These are phyloP conservation scores for Euphorbia schlechtendalii DNA, from an alignment of 441 rosid species.

Conservation along the genomic window DNA sequence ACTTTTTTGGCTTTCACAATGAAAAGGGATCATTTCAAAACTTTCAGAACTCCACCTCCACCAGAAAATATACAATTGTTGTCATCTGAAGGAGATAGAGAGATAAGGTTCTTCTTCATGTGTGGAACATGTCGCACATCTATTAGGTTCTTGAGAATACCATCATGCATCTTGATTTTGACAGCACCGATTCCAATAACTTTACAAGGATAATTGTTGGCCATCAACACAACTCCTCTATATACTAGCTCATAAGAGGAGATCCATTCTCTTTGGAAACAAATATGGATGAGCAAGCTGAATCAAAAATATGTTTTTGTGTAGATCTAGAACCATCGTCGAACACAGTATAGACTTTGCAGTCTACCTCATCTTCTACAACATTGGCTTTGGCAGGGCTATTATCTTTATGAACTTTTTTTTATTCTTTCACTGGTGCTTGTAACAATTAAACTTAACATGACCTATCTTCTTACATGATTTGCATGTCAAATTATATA, in stretches of 20 bases:
- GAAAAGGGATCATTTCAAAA: no score
- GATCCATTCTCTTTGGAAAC: background rate
- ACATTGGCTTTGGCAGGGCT: background rate
- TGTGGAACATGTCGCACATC: no score
- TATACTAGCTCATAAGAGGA: background rate
- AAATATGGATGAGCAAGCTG: background rate
- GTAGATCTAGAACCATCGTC: background rate
- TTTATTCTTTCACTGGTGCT: background rate
- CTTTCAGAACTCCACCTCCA: no score
- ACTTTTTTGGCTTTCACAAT: no score
- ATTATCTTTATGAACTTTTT: background rate
- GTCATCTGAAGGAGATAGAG: no score
- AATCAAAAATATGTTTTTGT: background rate
- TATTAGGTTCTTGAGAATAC: no score
- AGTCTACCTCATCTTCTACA: no score
- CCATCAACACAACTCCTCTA: background rate
- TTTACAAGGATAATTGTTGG: background rate
- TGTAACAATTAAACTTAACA: background rate
- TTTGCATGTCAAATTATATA: background rate
- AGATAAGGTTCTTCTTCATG: no score
- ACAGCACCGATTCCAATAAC: background rate
- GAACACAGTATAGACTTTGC: no score
- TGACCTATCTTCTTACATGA: background rate
- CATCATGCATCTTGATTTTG: no score
- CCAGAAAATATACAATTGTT: no score